A percentile compares a stretch with the other conserved stretches of the same genome.
Conservation (phyloP, 2,329 filamentous ascomycete genomes). For the Colletotrichum godetiae region DNA sequence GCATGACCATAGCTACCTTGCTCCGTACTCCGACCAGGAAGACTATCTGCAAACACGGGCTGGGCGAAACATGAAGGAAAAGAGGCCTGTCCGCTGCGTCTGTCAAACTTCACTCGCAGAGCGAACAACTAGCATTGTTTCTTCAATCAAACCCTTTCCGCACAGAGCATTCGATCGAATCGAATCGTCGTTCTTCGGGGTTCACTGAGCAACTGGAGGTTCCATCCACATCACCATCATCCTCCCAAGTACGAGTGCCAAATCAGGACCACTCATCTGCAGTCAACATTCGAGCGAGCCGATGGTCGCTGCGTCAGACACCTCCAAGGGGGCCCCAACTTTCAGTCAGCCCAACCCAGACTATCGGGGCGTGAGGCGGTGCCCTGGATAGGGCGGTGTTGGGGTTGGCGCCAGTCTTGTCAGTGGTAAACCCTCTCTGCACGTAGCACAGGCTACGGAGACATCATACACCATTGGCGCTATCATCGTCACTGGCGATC, state of each 20-base stretch:
- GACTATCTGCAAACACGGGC: conserved; percentile 1
- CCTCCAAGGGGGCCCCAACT: not conserved
- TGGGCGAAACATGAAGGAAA: not conserved
- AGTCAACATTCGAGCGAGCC: not conserved
- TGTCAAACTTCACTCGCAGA: not conserved
- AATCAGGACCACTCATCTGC: not conserved
- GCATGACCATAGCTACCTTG: not conserved
- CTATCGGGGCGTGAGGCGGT: conserved; percentile 22
- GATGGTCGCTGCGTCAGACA: conserved; percentile 17
- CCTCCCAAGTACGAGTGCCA: not conserved
- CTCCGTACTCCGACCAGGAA: not conserved
- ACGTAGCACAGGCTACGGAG: no score
- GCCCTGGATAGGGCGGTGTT: conserved; percentile 14
- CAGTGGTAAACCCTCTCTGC: not conserved
- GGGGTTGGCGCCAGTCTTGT: conserved; percentile 8
- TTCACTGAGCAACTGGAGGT: not conserved
- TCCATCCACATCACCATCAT: not conserved
- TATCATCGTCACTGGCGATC: not conserved
- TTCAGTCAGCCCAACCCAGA: conserved; percentile 28
- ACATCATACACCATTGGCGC: not conserved
- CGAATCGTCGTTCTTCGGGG: not conserved
- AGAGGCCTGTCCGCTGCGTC: conserved; percentile 7
- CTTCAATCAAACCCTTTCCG: not conserved
- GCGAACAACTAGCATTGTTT: not conserved
- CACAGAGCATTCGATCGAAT: not conserved